A percentile compares a stretch with the other conserved stretches of the same genome.
phyloP scores from a whole-genome alignment of 2,329 filamentous ascomycete genomes.

The Sphaerulina vaccinii region DNA sequence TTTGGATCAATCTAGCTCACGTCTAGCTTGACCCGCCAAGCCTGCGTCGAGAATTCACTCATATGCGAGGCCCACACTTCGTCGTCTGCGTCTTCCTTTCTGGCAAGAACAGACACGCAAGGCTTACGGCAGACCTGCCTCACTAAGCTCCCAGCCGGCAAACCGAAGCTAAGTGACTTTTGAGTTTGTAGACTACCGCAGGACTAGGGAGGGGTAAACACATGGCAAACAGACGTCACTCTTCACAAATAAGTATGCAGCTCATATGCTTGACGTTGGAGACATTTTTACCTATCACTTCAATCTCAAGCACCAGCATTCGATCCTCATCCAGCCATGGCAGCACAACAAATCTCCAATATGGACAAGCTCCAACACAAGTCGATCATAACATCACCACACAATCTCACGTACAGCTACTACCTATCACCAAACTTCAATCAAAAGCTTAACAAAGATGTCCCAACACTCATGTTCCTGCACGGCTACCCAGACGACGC shows the following conservation, averaged over 20 bases:
- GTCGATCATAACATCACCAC: conserved; percentile 28
- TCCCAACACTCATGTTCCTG: conserved; percentile 42
- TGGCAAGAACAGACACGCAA: not conserved
- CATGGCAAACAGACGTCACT: conserved; percentile 11
- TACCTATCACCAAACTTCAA: conserved; percentile 33
- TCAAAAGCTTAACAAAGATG: conserved; percentile 19
- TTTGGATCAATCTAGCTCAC: too few species aligned
- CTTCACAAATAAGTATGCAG: conserved; percentile 1
- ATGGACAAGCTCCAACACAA: conserved; percentile 32
- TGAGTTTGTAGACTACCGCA: conserved; percentile 5
- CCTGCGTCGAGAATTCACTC: too few species aligned
- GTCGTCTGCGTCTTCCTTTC: conserved; percentile 2
- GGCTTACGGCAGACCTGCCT: conserved; percentile 6
- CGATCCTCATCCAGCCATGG: too few species aligned
- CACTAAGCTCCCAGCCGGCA: not conserved
- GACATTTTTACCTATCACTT: conserved; percentile 1
- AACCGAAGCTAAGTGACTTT: not conserved
- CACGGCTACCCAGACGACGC: conserved; percentile 56
- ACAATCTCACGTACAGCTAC: conserved; percentile 33
- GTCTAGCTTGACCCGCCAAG: too few species aligned
- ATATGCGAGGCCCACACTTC: too few species aligned
- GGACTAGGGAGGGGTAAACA: conserved; percentile 9
- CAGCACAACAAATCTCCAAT: conserved; percentile 17
- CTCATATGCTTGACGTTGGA: not conserved
- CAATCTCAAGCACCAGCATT: too few species aligned